Percentiles rank a stretch among this genome's conserved stretches.
Evolutionary conservation across 345 rosid genomes (phyloP).

Genomic region (Brassica carinata): DNA sequence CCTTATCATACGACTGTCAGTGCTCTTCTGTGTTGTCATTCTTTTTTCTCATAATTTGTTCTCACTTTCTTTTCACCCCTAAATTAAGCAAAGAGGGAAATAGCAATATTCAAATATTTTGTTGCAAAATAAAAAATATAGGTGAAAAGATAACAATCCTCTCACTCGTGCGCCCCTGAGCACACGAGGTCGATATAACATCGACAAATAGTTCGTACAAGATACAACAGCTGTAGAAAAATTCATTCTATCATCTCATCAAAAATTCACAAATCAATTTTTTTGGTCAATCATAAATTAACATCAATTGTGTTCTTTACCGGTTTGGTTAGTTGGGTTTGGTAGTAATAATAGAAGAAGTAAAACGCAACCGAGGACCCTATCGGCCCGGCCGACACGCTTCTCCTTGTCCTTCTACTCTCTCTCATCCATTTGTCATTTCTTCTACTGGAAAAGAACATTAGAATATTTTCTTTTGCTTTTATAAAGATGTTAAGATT

Average conservation of each 20-base stretch:
- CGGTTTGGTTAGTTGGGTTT: conserved; percentile 10
- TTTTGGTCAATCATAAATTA: background rate
- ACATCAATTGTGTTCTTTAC: background rate
- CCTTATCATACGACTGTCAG: conserved; percentile 98
- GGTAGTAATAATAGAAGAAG: background rate
- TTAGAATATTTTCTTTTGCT: too few relatives aligned
- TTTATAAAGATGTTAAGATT: too few relatives aligned
- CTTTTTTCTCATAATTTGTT: background rate
- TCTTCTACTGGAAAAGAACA: background rate
- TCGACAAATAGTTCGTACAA: conserved; percentile 28
- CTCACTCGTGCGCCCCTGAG: conserved; percentile 35
- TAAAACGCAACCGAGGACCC: conserved; percentile 35
- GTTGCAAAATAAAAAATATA: background rate
- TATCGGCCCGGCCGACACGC: conserved; percentile 57
- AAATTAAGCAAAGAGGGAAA: conserved; percentile 24
- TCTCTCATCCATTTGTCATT: conserved; percentile 13
- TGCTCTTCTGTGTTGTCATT: conserved; percentile 76
- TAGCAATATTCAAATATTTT: background rate
- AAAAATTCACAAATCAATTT: background rate
- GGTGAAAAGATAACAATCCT: background rate
- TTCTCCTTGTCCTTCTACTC: conserved; percentile 42
- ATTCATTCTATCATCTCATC: conserved; percentile 9
- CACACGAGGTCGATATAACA: conserved; percentile 29
- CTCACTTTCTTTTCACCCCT: conserved; percentile 10
- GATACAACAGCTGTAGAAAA: background rate